Evolutionary conservation across 116 monocot genomes (phyloP).

Genomic region (Zostera marina): DNA sequence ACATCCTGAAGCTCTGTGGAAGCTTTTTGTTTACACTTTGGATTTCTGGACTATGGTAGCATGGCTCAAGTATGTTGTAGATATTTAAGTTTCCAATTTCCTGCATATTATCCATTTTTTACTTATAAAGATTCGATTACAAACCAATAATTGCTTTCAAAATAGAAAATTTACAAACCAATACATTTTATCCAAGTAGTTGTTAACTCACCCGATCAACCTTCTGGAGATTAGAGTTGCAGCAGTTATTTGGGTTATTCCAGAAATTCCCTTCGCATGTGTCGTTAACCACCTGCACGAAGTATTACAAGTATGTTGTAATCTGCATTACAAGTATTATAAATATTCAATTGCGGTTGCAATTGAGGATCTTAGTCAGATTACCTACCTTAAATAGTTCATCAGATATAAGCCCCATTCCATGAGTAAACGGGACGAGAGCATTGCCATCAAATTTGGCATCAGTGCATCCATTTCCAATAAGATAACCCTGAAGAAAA

Average conservation of each 20-base stretch:
- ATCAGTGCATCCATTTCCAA: conserved; percentile 69
- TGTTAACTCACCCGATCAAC: conserved; percentile 35
- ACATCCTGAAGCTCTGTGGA: conserved; percentile 53
- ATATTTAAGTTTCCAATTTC: conserved; percentile 40
- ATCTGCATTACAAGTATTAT: background rate
- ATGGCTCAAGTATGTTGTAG: conserved; percentile 85
- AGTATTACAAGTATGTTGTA: background rate
- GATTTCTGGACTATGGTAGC: conserved; percentile 53
- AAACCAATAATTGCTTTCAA: too few relatives aligned
- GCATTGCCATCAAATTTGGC: conserved; percentile 58
- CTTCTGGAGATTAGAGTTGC: conserved; percentile 19
- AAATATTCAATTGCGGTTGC: background rate
- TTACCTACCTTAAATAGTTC: conserved; percentile 44
- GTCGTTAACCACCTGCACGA: conserved; percentile 33
- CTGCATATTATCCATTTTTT: conserved; percentile 13
- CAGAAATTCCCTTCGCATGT: conserved; percentile 80
- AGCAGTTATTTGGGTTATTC: conserved; percentile 37
- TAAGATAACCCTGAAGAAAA: conserved; percentile 48
- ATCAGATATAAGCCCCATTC: conserved; percentile 80
- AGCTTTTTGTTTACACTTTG: conserved; percentile 20
- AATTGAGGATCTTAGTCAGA: background rate
- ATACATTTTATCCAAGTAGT: too few relatives aligned
- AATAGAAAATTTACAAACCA: too few relatives aligned
- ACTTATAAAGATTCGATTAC: too few relatives aligned
- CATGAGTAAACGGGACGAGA: conserved; percentile 80